phyloP scores from a whole-genome alignment of 768 basidiomycete species.

The Mycena kentingensis region DNA sequence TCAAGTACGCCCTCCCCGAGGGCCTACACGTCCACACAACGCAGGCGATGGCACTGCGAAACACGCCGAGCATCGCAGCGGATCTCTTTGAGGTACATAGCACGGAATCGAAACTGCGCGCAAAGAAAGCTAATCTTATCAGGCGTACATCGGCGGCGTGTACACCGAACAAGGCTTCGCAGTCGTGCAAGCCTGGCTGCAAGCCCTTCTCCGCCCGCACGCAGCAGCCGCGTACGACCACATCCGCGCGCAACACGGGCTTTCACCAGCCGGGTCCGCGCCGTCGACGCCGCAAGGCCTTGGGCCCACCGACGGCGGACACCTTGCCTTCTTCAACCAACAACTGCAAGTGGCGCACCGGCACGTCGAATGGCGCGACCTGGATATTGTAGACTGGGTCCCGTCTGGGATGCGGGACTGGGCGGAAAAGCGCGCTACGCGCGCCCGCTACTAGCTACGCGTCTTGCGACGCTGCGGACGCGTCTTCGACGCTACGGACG shows the following conservation, averaged over 20 bases:
- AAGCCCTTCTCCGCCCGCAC: conserved; percentile 64
- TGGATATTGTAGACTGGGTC: too few species aligned
- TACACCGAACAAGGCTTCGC: conserved; percentile 70
- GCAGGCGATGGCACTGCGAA: conserved; percentile 69
- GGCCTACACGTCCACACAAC: conserved; percentile 66
- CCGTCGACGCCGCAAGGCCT: too few species aligned
- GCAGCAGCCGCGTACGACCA: conserved; percentile 58
- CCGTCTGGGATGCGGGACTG: too few species aligned
- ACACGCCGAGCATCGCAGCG: conserved; percentile 69
- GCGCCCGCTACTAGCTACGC: too few species aligned
- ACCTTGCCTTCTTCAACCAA: conserved; percentile 83
- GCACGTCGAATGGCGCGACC: conserved; percentile 71
- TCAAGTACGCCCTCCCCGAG: conserved; percentile 65
- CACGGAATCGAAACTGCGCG: neutral
- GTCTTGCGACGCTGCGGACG: too few species aligned
- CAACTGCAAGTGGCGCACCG: conserved; percentile 53
- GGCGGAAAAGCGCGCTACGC: too few species aligned
- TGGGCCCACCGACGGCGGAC: too few species aligned
- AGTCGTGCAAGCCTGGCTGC: conserved; percentile 60
- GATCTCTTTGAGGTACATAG: conserved; percentile 74
- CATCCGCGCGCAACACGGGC: conserved; percentile 68
- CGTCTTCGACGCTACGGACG: too few species aligned
- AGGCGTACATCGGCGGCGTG: conserved; percentile 83
- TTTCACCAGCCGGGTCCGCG: conserved; percentile 41
- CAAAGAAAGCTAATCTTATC: too few species aligned